Conservation (phyloP, 371 early-diverging fungal species). For the Thermomucor indicae-seudaticae region DNA sequence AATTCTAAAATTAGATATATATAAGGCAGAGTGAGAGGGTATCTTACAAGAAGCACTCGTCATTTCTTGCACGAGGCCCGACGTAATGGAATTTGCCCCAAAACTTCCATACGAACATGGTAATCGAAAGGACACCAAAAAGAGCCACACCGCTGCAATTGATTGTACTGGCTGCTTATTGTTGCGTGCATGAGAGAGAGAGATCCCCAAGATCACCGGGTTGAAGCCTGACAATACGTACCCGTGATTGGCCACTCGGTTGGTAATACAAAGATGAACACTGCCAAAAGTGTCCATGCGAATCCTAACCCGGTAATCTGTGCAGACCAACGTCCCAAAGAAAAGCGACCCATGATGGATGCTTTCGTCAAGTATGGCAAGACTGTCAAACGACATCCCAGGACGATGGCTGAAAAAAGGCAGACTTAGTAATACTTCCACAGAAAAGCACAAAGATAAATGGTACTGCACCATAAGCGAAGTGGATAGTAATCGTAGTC, state of each 20-base stretch:
- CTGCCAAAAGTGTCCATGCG: slow-evolving; percentile 28
- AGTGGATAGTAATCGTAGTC: slow-evolving; percentile 65
- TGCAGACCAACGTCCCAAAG: slow-evolving; percentile 22
- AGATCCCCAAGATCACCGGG: no score
- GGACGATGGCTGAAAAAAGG: slow-evolving; percentile 22
- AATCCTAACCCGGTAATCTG: slow-evolving; percentile 25
- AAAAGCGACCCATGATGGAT: slow-evolving; percentile 32
- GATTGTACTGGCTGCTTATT: slow-evolving; percentile 8
- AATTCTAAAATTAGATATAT: no score
- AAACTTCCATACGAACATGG: slow-evolving; percentile 14
- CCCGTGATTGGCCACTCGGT: slow-evolving; percentile 34
- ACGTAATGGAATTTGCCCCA: slow-evolving; percentile 24
- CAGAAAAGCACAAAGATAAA: not conserved
- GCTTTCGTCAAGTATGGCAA: slow-evolving; percentile 7
- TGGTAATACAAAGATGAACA: slow-evolving; percentile 29
- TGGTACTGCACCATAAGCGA: slow-evolving; percentile 52
- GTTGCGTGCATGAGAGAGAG: not conserved
- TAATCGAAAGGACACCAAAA: slow-evolving; percentile 7
- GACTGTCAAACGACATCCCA: slow-evolving; percentile 23
- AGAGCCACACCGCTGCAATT: slow-evolving; percentile 22
- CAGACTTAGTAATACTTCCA: not conserved
- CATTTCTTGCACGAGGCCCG: slow-evolving; percentile 23
- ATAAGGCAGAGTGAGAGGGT: no score
- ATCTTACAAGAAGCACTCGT: no score
- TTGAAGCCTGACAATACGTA: not conserved